Evolutionary conservation across 2,329 filamentous ascomycete genomes (phyloP).

Genomic region (Cercospora brassicicola): DNA sequence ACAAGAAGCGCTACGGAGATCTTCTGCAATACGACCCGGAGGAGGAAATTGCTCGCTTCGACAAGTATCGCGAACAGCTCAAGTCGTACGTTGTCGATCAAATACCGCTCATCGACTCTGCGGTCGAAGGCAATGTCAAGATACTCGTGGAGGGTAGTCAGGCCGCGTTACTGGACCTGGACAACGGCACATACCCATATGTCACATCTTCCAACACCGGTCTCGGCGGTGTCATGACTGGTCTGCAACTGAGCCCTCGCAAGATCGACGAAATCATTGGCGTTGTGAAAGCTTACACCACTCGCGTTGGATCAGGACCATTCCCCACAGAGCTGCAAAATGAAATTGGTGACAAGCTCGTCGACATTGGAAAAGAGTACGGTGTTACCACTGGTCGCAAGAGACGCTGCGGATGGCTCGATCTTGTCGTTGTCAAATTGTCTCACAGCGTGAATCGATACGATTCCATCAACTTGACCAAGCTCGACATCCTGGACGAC

Average conservation of each 20-base stretch:
- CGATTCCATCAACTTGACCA: slow-evolving; percentile 63
- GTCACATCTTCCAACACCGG: slow-evolving; percentile 63
- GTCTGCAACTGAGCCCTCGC: slow-evolving; percentile 61
- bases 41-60: slow-evolving; percentile 65
- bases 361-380: slow-evolving; percentile 57
- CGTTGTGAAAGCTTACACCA: slow-evolving; percentile 69
- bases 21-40: slow-evolving; percentile 67
- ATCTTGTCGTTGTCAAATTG: slow-evolving; percentile 69
- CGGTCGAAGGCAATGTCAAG: slow-evolving; percentile 58
- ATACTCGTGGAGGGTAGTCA: slow-evolving; percentile 71
- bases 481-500: slow-evolving; percentile 70
- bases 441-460: slow-evolving; percentile 66
- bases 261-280: slow-evolving; percentile 64
- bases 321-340: slow-evolving; percentile 68
- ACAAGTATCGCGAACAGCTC: slow-evolving; percentile 59
- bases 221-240: slow-evolving; percentile 63
- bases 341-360: slow-evolving; percentile 57
- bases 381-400: slow-evolving; percentile 61
- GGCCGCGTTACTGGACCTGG: slow-evolving; percentile 67
- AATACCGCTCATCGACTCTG: slow-evolving; percentile 62
- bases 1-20: slow-evolving; percentile 68
- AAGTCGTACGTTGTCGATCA: slow-evolving; percentile 66
- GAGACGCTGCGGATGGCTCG: slow-evolving; percentile 64
- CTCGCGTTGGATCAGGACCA: slow-evolving; percentile 57
- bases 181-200: slow-evolving; percentile 62